These are phyloP conservation scores for Penicillium lagena DNA, from an alignment of 495 filamentous ascomycete genomes.

Conservation along the genomic window DNA sequence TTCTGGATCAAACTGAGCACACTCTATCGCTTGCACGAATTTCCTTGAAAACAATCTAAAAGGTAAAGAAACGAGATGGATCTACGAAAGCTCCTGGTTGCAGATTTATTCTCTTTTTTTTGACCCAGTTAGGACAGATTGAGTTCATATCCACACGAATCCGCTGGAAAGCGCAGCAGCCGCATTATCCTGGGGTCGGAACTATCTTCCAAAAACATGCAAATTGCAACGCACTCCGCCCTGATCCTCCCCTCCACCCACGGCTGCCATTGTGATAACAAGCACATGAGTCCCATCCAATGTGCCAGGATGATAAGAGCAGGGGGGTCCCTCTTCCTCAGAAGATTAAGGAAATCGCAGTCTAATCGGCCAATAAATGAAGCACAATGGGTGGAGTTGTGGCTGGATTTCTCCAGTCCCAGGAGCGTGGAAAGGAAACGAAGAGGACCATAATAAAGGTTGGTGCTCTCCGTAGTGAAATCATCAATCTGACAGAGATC, in stretches of 20 bases:
- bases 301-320: constrained; percentile 37
- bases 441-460: constrained; percentile 30
- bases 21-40: too few relatives aligned
- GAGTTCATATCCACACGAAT: constrained; percentile 73
- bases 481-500: constrained; percentile 33
- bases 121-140: too few relatives aligned
- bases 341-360: constrained; percentile 23
- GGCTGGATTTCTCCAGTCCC: constrained; percentile 9
- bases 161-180: constrained; percentile 48
- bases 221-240: constrained; percentile 39
- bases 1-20: too few relatives aligned
- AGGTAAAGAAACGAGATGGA: too few relatives aligned
- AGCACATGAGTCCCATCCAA: constrained; percentile 38
- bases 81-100: too few relatives aligned
- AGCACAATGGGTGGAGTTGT: constrained; percentile 16
- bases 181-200: constrained; percentile 13
- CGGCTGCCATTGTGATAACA: constrained; percentile 21
- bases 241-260: constrained; percentile 33
- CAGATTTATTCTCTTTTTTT: too few relatives aligned
- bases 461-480: constrained; percentile 22
- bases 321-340: constrained; percentile 30
- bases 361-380: constrained; percentile 28
- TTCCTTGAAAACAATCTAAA: too few relatives aligned
- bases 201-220: constrained; percentile 32
- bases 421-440: constrained; percentile 23